Percentiles rank a stretch among this genome's conserved stretches.
phyloP scores from a whole-genome alignment of 2,329 filamentous ascomycete species.

The Bertia moriformis region DNA sequence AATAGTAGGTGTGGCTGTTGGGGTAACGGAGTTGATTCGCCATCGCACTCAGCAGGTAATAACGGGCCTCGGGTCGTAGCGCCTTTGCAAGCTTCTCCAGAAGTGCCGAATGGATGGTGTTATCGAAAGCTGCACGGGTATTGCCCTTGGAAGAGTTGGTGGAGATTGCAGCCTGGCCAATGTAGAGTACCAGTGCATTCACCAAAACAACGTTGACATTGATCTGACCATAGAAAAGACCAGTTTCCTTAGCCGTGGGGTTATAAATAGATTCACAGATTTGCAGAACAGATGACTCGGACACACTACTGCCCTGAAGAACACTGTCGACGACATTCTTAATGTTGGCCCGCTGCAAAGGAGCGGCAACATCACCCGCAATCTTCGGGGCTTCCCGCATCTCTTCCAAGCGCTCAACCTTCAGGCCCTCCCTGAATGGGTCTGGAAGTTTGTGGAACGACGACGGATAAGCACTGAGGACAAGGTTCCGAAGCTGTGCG shows the following conservation, averaged over 20 bases:
- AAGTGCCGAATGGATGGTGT: conserved; percentile 51
- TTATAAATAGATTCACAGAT: conserved; percentile 61
- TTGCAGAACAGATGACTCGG: conserved; percentile 61
- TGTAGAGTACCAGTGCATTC: conserved; percentile 70
- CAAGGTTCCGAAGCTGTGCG: conserved; percentile 74
- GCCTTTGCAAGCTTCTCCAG: conserved; percentile 66
- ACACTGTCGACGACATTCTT: conserved; percentile 44
- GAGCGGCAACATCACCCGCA: conserved; percentile 44
- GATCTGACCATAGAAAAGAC: conserved; percentile 52
- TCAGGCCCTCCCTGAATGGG: conserved; percentile 58
- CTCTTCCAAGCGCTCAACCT: conserved; percentile 65
- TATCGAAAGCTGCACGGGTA: conserved; percentile 46
- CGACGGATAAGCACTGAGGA: conserved; percentile 67
- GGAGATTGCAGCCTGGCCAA: conserved; percentile 59
- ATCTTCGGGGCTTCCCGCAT: conserved; percentile 53
- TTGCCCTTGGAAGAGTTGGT: conserved; percentile 41
- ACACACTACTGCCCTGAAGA: conserved; percentile 39
- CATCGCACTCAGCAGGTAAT: conserved; percentile 72
- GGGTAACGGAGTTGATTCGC: conserved; percentile 85
- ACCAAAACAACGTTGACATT: conserved; percentile 58
- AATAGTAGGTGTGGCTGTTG: conserved; percentile 82
- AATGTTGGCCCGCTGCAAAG: conserved; percentile 37
- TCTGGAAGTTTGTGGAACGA: conserved; percentile 56
- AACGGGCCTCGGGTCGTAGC: conserved; percentile 63
- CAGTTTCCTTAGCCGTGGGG: conserved; percentile 39